Conservation (phyloP, 2,329 filamentous ascomycete genomes). For the Hypoxylon sp. region DNA sequence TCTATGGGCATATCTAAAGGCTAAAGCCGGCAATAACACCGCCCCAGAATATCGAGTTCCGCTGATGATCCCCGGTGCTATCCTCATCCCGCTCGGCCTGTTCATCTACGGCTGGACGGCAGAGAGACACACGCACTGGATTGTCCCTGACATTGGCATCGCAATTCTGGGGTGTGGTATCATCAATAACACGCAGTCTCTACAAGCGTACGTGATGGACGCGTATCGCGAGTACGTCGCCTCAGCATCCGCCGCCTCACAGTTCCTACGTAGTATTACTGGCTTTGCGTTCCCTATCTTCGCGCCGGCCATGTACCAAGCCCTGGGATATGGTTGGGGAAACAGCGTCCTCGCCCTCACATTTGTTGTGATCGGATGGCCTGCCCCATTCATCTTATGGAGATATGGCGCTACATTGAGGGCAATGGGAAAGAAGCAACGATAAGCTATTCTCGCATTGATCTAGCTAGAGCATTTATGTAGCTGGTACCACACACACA, state of each 20-base stretch:
- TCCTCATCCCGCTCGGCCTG: conserved; percentile 66
- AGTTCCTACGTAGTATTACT: conserved; percentile 33
- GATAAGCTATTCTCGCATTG: not conserved
- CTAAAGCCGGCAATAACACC: conserved; percentile 41
- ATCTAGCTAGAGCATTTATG: not conserved
- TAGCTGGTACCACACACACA: not conserved
- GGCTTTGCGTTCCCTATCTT: conserved; percentile 39
- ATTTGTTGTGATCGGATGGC: conserved; percentile 29
- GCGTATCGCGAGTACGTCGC: conserved; percentile 54
- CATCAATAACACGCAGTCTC: conserved; percentile 66
- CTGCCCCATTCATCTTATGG: conserved; percentile 37
- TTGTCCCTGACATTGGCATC: conserved; percentile 69
- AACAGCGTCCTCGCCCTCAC: conserved; percentile 34
- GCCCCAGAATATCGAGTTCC: conserved; percentile 64
- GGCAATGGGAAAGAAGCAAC: conserved; percentile 23
- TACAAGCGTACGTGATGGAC: conserved; percentile 68
- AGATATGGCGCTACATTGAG: conserved; percentile 33
- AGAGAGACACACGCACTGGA: conserved; percentile 65
- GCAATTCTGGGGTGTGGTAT: conserved; percentile 65
- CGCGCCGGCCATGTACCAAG: conserved; percentile 38
- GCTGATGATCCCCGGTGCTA: conserved; percentile 66
- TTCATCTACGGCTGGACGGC: conserved; percentile 71
- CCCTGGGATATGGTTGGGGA: conserved; percentile 33
- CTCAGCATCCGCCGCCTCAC: conserved; percentile 30
- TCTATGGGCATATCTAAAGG: conserved; percentile 44